These are phyloP conservation scores for Ruellia speciosa DNA, from an alignment of 305 asterid species.

Conservation along the genomic window DNA sequence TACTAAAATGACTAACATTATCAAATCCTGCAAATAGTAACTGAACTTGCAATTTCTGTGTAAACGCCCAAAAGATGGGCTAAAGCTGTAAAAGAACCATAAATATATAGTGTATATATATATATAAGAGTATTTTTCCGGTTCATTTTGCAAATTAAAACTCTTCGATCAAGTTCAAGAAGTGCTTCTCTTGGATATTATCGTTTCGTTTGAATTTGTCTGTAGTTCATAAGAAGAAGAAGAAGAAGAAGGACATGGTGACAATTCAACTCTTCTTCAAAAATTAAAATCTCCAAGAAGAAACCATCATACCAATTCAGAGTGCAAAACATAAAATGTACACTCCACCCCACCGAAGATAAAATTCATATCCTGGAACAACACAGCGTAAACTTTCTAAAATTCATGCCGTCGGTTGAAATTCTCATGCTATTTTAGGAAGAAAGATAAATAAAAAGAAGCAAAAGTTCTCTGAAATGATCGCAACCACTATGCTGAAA, in stretches of 20 bases:
- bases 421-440: too few species aligned
- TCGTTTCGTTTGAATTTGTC: neutral
- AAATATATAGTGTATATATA: neutral
- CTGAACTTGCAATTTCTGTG: slow-evolving; percentile 12
- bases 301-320: too few species aligned
- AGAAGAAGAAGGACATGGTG: neutral
- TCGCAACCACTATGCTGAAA: slow-evolving; percentile 8
- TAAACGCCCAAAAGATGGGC: neutral
- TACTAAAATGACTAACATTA: neutral
- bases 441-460: neutral
- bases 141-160: neutral
- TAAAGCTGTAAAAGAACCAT: slow-evolving; percentile 6
- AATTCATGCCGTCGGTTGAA: too few species aligned
- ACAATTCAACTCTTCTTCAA: too few species aligned
- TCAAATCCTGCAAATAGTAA: slow-evolving; percentile 6
- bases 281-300: too few species aligned
- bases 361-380: neutral
- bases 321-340: too few species aligned
- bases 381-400: neutral
- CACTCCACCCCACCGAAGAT: too few species aligned
- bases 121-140: neutral
- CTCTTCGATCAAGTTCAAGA: slow-evolving; percentile 3
- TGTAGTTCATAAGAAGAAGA: neutral
- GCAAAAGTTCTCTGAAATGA: neutral
- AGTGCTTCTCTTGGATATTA: neutral